Conservation (phyloP, 2,329 filamentous ascomycete genomes). For the Fusarium nodosum region DNA sequence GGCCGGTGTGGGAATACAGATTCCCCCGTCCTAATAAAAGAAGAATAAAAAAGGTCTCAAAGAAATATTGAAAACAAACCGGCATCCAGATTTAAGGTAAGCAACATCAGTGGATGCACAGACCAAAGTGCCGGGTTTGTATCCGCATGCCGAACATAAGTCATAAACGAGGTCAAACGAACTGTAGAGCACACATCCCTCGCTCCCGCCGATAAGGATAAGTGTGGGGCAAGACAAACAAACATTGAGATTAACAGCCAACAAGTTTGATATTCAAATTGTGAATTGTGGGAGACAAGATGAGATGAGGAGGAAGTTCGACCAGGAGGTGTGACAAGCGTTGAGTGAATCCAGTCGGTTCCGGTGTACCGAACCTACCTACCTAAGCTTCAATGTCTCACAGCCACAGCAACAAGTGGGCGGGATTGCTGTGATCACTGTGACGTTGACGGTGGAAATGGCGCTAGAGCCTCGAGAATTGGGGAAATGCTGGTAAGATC, state of each 20-base stretch:
- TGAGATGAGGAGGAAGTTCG: neutral
- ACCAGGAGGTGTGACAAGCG: neutral
- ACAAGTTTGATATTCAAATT: neutral
- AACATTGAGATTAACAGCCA: neutral
- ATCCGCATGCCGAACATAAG: conserved; percentile 7
- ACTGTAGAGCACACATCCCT: conserved; percentile 3
- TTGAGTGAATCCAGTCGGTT: conserved; percentile 22
- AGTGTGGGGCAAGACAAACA: neutral
- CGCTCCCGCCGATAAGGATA: neutral
- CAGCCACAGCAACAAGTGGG: conserved; percentile 43
- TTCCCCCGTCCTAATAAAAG: neutral
- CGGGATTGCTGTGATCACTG: conserved; percentile 40
- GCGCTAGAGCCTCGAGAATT: conserved; percentile 39
- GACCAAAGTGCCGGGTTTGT: conserved; percentile 6
- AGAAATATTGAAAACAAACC: conserved; percentile 5
- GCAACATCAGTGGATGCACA: neutral
- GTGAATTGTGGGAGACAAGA: neutral
- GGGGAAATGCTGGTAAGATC: conserved; percentile 30
- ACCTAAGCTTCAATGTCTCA: conserved; percentile 31
- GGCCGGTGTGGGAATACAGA: neutral
- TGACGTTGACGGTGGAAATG: conserved; percentile 45
- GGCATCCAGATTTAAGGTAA: neutral
- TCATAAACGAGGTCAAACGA: conserved; percentile 3
- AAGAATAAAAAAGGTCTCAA: neutral
- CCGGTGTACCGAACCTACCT: conserved; percentile 38